A percentile compares a stretch with the other conserved stretches of the same genome.
Evolutionary conservation across 2,329 filamentous ascomycete genomes (phyloP).

Genomic region (Trichoderma sp.): DNA sequence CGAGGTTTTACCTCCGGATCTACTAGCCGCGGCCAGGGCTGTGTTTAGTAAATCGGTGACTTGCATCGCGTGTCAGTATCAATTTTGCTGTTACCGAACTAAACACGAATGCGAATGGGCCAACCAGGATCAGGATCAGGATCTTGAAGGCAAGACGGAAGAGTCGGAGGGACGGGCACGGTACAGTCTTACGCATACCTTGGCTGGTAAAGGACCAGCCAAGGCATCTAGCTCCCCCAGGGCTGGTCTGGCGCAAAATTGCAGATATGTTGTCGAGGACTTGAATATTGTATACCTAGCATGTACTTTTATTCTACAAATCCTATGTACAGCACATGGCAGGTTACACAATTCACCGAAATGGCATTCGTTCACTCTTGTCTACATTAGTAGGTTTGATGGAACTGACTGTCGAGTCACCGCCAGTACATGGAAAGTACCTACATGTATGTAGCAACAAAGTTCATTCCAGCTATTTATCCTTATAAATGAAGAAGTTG

Average conservation of each 20-base stretch:
- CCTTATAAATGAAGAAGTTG: background rate
- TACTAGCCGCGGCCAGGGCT: constrained; percentile 24
- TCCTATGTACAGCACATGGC: background rate
- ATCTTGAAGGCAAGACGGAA: background rate
- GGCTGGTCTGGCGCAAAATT: background rate
- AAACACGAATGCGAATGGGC: constrained; percentile 31
- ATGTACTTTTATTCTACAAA: background rate
- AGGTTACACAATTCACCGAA: background rate
- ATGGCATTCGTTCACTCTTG: background rate
- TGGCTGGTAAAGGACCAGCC: no score
- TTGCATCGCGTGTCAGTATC: constrained; percentile 37
- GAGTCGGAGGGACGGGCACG: background rate
- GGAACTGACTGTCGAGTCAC: background rate
- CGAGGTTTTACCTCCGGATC: constrained; percentile 27
- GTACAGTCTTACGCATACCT: background rate
- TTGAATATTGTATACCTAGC: background rate
- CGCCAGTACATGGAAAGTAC: background rate
- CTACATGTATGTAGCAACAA: background rate
- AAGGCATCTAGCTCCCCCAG: no score
- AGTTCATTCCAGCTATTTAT: background rate
- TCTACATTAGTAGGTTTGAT: background rate
- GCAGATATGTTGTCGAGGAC: background rate
- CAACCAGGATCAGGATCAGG: background rate
- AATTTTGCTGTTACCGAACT: constrained; percentile 26
- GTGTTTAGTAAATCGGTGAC: constrained; percentile 25